Evolutionary conservation across 257 asterid species (phyloP).

Genomic region (Penstemon barbatus): DNA sequence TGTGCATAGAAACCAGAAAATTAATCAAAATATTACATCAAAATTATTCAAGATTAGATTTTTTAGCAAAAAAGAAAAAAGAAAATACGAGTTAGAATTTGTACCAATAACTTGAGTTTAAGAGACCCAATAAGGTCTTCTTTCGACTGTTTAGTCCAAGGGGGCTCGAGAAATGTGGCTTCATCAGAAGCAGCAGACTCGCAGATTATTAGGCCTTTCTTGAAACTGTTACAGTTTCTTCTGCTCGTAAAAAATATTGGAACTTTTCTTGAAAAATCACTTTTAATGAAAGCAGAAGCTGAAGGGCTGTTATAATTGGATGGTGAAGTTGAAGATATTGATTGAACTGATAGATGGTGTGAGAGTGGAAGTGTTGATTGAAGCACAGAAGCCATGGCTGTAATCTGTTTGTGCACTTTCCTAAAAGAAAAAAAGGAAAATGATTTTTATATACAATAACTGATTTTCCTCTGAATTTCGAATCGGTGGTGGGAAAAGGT

Average conservation of each 20-base stretch:
- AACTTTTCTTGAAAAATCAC: slow-evolving; percentile 17
- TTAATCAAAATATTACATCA: neutral
- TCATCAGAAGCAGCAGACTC: slow-evolving; percentile 44
- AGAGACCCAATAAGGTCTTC: slow-evolving; percentile 41
- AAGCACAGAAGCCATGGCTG: slow-evolving; percentile 63
- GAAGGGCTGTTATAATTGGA: slow-evolving; percentile 23
- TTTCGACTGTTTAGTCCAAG: slow-evolving; percentile 36
- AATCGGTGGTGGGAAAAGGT: slow-evolving; percentile 25
- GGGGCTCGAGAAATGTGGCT: slow-evolving; percentile 36
- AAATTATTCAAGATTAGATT: neutral
- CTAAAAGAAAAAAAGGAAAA: neutral
- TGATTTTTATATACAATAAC: neutral
- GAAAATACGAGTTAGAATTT: neutral
- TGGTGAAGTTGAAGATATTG: slow-evolving; percentile 22
- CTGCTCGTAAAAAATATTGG: slow-evolving; percentile 15
- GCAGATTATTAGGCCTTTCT: slow-evolving; percentile 32
- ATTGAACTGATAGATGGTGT: slow-evolving; percentile 26
- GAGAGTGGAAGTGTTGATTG: slow-evolving; percentile 42
- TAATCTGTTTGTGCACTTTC: too few species aligned
- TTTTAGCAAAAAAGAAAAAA: neutral
- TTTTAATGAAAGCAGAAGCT: neutral
- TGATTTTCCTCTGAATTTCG: neutral
- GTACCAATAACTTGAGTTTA: slow-evolving; percentile 78
- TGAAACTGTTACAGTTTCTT: slow-evolving; percentile 26
- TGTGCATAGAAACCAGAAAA: neutral